phyloP scores from a whole-genome alignment of 208 protist species.

The Novymonas esmeraldas region DNA sequence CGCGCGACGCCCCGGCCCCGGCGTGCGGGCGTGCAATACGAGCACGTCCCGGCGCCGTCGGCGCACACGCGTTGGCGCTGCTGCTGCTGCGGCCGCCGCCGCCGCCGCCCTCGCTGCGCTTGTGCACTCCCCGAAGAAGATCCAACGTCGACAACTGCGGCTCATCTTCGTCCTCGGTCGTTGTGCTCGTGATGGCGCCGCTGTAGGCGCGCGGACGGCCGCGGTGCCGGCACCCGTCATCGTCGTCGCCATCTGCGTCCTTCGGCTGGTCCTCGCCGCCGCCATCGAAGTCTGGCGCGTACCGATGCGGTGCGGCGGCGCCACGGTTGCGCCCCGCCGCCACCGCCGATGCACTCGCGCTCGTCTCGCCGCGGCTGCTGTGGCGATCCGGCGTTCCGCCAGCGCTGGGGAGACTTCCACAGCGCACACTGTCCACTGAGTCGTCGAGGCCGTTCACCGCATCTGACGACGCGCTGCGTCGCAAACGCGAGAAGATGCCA shows the following conservation, averaged over 20 bases:
- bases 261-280: too few relatives aligned
- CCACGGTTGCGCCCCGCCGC: constrained; percentile 2
- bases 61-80: too few relatives aligned
- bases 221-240: neutral
- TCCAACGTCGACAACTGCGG: constrained; percentile 16
- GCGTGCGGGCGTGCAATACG: neutral
- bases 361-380: neutral
- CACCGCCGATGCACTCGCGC: too few relatives aligned
- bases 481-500: neutral
- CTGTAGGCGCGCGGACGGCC: constrained; percentile 9
- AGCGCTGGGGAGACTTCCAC: constrained; percentile 5
- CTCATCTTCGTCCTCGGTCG: constrained; percentile 15
- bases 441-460: constrained; percentile 21
- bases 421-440: constrained; percentile 28
- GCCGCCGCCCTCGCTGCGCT: neutral
- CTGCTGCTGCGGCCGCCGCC: neutral
- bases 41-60: constrained; percentile 3
- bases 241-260: too few relatives aligned
- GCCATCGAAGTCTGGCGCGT: constrained; percentile 12
- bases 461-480: constrained; percentile 18
- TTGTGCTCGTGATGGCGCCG: constrained; percentile 12
- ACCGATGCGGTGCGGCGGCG: constrained; percentile 8
- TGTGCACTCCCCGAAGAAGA: constrained; percentile 8
- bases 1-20: neutral
- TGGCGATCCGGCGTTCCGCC: neutral